Percentiles rank a stretch among this genome's conserved stretches.
Conservation (phyloP, 106 monocot genomes). For the Dioscorea alata region DNA sequence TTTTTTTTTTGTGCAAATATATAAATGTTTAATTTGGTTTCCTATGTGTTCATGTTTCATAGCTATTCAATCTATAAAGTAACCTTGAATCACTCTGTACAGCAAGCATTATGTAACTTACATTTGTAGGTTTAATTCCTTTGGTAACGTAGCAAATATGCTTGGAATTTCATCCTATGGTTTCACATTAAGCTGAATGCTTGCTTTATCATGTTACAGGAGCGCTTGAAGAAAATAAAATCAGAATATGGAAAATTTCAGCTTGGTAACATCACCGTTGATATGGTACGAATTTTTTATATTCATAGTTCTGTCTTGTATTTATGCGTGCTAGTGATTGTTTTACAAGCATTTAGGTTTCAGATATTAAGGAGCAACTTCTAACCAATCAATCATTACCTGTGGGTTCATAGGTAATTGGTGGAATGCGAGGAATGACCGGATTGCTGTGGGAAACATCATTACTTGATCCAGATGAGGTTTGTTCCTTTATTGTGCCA, state of each 20-base stretch:
- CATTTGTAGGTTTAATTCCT: not conserved
- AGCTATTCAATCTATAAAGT: not conserved
- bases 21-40: not conserved
- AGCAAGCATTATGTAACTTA: not conserved
- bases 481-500: constrained; percentile 9
- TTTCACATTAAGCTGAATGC: not conserved
- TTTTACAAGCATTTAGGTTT: not conserved
- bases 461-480: constrained; percentile 96
- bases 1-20: not conserved
- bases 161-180: not conserved
- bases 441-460: constrained; percentile 96
- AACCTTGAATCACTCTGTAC: not conserved
- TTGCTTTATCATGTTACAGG: constrained; percentile 32
- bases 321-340: not conserved
- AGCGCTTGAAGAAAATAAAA: constrained; percentile 88
- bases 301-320: not conserved
- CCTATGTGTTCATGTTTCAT: not conserved
- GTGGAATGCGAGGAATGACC: constrained; percentile 99
- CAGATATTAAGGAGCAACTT: not conserved
- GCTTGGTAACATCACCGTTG: constrained; percentile 87
- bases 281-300: constrained; percentile 51
- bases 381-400: not conserved
- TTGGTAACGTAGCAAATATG: not conserved
- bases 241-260: constrained; percentile 86
- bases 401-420: constrained; percentile 61